Percentiles rank a stretch among this genome's conserved stretches.
Conservation (phyloP, 495 filamentous ascomycete species). For the Choiromyces venosus region DNA sequence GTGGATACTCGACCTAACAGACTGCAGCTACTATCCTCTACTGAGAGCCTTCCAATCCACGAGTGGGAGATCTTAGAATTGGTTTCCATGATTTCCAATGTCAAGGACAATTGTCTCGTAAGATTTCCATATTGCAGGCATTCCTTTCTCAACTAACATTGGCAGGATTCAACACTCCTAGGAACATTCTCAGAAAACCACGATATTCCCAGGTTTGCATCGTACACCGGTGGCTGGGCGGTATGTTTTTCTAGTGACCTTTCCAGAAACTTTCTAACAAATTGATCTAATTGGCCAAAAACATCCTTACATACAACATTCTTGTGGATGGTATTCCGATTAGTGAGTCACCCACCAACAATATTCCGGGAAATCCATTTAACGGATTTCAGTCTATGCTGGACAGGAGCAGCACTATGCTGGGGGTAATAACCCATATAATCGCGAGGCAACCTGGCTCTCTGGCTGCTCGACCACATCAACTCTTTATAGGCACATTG, state of each 20-base stretch:
- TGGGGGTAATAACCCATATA: conserved; percentile 53
- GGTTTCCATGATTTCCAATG: conserved; percentile 53
- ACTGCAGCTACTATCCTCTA: conserved; percentile 61
- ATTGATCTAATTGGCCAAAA: conserved; percentile 52
- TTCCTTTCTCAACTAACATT: no score
- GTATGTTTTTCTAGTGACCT: conserved; percentile 24
- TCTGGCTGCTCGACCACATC: conserved; percentile 55
- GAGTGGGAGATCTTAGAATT: conserved; percentile 56
- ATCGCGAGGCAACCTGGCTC: conserved; percentile 71
- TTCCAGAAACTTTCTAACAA: conserved; percentile 14
- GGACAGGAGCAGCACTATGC: conserved; percentile 70
- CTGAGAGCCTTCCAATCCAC: conserved; percentile 57
- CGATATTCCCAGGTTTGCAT: conserved; percentile 62
- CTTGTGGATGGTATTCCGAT: conserved; percentile 65
- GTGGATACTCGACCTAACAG: conserved; percentile 25
- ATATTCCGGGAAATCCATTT: conserved; percentile 28
- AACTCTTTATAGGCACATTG: conserved; percentile 57
- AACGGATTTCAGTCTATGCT: conserved; percentile 48
- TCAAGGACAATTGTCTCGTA: conserved; percentile 53
- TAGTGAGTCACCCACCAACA: conserved; percentile 27
- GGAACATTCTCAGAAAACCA: conserved; percentile 77
- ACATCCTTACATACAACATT: conserved; percentile 64
- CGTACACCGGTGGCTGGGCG: conserved; percentile 48
- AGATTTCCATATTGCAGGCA: no score
- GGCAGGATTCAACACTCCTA: conserved; percentile 59